A percentile compares a stretch with the other conserved stretches of the same genome.
phyloP scores from a whole-genome alignment of 495 filamentous ascomycete genomes.

The Sphaerosporella brunnea region DNA sequence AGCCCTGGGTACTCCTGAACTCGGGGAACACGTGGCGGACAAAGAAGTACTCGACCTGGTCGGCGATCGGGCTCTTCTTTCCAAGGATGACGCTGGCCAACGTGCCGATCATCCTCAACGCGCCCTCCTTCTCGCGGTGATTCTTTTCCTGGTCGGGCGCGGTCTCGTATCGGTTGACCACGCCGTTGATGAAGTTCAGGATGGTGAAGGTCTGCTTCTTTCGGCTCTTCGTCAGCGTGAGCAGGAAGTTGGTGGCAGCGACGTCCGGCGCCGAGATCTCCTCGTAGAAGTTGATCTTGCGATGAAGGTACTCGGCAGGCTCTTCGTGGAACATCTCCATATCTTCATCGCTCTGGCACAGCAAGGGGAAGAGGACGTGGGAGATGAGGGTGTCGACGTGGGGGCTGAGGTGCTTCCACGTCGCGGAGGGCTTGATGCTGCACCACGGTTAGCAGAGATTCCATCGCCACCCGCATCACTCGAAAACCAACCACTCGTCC shows the following conservation, averaged over 20 bases:
- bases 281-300: constrained; percentile 94
- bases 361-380: constrained; percentile 84
- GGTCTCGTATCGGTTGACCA: constrained; percentile 79
- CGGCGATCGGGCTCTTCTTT: constrained; percentile 93
- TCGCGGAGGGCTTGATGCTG: constrained; percentile 76
- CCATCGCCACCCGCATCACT: neutral
- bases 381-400: constrained; percentile 81
- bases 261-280: constrained; percentile 92
- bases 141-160: constrained; percentile 73
- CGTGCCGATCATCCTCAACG: constrained; percentile 91
- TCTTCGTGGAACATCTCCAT: constrained; percentile 86
- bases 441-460: constrained; percentile 6
- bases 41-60: constrained; percentile 98
- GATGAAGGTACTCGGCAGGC: constrained; percentile 87
- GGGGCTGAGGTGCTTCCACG: constrained; percentile 85
- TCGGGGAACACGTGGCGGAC: constrained; percentile 97
- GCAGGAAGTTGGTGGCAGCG: constrained; percentile 88
- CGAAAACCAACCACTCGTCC: constrained; percentile 57
- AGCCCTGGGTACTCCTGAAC: constrained; percentile 83
- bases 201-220: constrained; percentile 92
- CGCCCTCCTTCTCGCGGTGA: constrained; percentile 88
- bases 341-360: constrained; percentile 85
- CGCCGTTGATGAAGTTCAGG: constrained; percentile 76
- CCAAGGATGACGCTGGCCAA: constrained; percentile 81
- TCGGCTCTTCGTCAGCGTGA: constrained; percentile 80